phyloP scores from a whole-genome alignment of 1,139 yeast genomes.

The Debaryomycetaceae sp. region DNA sequence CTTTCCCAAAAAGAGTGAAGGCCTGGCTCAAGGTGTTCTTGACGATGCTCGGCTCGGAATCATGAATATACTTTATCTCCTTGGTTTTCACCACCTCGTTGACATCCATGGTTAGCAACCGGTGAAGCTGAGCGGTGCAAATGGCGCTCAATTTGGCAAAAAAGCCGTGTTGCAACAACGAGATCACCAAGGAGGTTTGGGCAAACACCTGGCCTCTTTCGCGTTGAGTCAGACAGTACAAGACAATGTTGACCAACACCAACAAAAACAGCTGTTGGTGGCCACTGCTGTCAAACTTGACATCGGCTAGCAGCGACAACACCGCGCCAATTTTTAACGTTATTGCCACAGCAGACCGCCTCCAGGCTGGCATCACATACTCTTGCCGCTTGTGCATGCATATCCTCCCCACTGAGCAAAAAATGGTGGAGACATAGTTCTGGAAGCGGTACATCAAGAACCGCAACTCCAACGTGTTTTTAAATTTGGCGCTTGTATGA shows the following conservation, averaged over 20 bases:
- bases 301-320: slow-evolving; percentile 23
- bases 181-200: slow-evolving; percentile 42
- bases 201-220: slow-evolving; percentile 30
- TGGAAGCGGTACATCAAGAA: slow-evolving; percentile 48
- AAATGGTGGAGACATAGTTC: slow-evolving; percentile 40
- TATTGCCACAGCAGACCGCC: slow-evolving; percentile 39
- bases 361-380: slow-evolving; percentile 23
- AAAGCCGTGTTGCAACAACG: slow-evolving; percentile 47
- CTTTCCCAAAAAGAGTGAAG: slow-evolving; percentile 36
- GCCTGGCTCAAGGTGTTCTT: slow-evolving; percentile 38
- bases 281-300: slow-evolving; percentile 18
- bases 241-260: slow-evolving; percentile 25
- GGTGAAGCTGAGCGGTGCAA: background rate
- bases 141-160: slow-evolving; percentile 21
- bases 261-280: slow-evolving; percentile 21
- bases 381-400: slow-evolving; percentile 45
- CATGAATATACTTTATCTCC: slow-evolving; percentile 34
- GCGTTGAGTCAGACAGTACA: slow-evolving; percentile 20
- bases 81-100: slow-evolving; percentile 22
- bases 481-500: slow-evolving; percentile 50
- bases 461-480: slow-evolving; percentile 57
- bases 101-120: slow-evolving; percentile 16
- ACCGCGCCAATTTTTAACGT: slow-evolving; percentile 31
- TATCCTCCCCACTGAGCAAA: slow-evolving; percentile 37
- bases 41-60: slow-evolving; percentile 31